Percentiles rank a stretch among this genome's conserved stretches.
Conservation (phyloP, 2,329 filamentous ascomycete species). For the Cordyceps javanica region DNA sequence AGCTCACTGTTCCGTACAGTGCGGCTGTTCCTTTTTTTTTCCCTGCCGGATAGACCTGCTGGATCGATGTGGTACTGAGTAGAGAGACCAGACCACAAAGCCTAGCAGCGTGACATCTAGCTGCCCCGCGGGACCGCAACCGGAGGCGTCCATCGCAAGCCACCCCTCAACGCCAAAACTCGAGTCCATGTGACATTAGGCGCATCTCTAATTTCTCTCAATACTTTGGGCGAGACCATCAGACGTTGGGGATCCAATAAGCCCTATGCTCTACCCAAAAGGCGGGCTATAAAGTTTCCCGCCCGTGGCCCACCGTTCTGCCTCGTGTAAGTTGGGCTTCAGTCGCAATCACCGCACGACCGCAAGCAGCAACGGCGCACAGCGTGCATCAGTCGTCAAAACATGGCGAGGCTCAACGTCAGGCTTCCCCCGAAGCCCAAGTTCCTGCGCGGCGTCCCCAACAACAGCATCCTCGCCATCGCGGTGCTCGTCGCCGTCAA, state of each 20-base stretch:
- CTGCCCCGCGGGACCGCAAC: not conserved
- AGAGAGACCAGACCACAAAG: not conserved
- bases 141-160: not conserved
- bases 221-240: not conserved
- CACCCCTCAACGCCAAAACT: conserved; percentile 13
- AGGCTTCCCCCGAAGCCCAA: conserved; percentile 22
- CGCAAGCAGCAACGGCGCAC: not conserved
- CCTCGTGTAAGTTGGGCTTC: not conserved
- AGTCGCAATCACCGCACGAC: not conserved
- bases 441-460: conserved; percentile 26
- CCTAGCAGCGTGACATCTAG: not conserved
- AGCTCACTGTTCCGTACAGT: not conserved
- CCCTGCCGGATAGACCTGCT: not conserved
- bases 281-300: not conserved
- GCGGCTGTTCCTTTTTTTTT: not conserved
- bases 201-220: not conserved
- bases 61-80: not conserved
- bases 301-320: not conserved
- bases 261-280: no score
- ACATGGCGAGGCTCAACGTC: conserved; percentile 1
- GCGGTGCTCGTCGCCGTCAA: conserved; percentile 44
- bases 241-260: not conserved
- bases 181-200: not conserved
- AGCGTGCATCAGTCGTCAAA: not conserved
- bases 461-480: conserved; percentile 43